Evolutionary conservation across 1,284 basidiomycete species (phyloP).

Genomic region (Sanghuangporus baumii): DNA sequence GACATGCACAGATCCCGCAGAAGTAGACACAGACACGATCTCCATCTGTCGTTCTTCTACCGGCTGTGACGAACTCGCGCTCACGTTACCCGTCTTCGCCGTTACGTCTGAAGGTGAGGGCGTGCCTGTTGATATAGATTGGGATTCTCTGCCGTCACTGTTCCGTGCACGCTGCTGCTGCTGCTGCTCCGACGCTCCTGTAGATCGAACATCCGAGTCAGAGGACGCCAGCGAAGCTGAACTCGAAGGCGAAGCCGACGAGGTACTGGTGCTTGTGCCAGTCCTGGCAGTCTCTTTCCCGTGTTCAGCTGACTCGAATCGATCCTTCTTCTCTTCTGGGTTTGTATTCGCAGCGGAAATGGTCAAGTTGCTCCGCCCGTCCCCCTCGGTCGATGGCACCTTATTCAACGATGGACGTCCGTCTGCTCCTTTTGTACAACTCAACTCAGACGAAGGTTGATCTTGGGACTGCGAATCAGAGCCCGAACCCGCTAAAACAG

Average conservation of each 20-base stretch:
- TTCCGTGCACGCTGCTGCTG: not conserved
- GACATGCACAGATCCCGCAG: not conserved
- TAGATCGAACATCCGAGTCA: not conserved
- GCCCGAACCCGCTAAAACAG: not conserved
- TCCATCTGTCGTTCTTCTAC: not conserved
- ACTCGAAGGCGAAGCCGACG: not conserved
- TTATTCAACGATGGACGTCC: not conserved
- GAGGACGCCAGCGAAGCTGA: not conserved
- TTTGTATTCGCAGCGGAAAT: not conserved
- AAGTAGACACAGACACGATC: not conserved
- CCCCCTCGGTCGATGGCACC: not conserved
- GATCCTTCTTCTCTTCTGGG: not conserved
- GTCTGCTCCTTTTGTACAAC: not conserved
- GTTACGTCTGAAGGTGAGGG: not conserved
- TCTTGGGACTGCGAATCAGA: too few species aligned
- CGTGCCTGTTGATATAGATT: not conserved
- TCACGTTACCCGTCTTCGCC: not conserved
- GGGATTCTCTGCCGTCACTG: not conserved
- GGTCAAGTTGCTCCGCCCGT: not conserved
- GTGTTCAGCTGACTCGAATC: not conserved
- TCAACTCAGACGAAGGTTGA: not conserved
- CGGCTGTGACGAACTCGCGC: not conserved
- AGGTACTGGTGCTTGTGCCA: not conserved
- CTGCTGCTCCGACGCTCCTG: not conserved
- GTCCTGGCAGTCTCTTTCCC: not conserved